Conservation (phyloP, 768 basidiomycete genomes). For the Solioccasus polychromus region DNA sequence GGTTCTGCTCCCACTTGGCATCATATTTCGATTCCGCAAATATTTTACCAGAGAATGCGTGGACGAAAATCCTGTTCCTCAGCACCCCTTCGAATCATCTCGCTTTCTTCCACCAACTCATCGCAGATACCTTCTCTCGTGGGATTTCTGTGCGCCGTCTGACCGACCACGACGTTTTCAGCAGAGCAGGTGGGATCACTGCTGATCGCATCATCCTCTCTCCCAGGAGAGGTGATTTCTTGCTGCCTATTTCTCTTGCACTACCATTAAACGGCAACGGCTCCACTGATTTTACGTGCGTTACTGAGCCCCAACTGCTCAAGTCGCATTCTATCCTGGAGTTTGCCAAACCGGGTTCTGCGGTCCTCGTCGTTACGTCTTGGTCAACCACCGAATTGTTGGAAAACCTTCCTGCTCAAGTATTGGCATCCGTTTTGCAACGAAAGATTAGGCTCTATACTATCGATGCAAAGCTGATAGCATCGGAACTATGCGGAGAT, state of each 20-base stretch:
- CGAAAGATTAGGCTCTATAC: conserved; percentile 57
- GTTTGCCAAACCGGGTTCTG: conserved; percentile 61
- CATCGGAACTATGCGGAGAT: conserved; percentile 32
- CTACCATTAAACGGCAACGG: conserved; percentile 57
- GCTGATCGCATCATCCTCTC: conserved; percentile 69
- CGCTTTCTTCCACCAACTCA: conserved; percentile 45
- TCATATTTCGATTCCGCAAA: conserved; percentile 25
- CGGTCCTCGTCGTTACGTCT: conserved; percentile 69
- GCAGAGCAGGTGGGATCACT: conserved; percentile 66
- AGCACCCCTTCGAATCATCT: conserved; percentile 45
- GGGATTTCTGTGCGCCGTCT: conserved; percentile 58
- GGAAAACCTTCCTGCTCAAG: conserved; percentile 56
- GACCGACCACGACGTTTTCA: conserved; percentile 72
- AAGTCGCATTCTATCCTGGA: conserved; percentile 74
- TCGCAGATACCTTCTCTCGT: conserved; percentile 57
- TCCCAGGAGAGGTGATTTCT: conserved; percentile 35
- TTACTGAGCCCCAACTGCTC: conserved; percentile 75
- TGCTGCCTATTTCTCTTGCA: conserved; percentile 51
- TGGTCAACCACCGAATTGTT: conserved; percentile 77
- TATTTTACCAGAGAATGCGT: conserved; percentile 22
- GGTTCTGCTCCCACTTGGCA: conserved; percentile 43
- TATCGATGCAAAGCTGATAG: conserved; percentile 56
- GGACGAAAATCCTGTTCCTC: conserved; percentile 50
- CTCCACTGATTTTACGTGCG: conserved; percentile 64
- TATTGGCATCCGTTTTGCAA: conserved; percentile 41